These are phyloP conservation scores for Castanopsis chinensis DNA, from an alignment of 306 rosid genomes.

Conservation along the genomic window DNA sequence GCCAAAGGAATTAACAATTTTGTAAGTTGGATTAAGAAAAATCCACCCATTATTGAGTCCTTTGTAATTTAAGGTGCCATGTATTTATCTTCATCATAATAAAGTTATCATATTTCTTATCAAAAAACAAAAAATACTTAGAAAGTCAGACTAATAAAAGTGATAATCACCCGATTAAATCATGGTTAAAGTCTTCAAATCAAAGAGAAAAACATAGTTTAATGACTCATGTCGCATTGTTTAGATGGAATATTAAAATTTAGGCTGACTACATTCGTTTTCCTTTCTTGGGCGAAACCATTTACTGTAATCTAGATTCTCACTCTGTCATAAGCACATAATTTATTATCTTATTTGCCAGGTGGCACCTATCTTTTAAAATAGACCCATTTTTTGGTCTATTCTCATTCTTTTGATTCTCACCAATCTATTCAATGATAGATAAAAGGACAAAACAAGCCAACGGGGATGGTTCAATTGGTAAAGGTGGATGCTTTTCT, in stretches of 20 bases:
- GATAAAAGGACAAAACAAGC: too few species aligned
- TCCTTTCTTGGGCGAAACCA: neutral
- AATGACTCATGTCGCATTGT: neutral
- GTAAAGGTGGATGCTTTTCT: too few species aligned
- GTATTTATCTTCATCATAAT: too few species aligned
- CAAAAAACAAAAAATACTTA: constrained; percentile 9
- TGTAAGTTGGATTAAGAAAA: too few species aligned
- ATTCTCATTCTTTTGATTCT: neutral
- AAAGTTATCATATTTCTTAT: too few species aligned
- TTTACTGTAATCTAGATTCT: constrained; percentile 1
- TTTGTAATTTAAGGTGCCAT: too few species aligned
- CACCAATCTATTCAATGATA: too few species aligned
- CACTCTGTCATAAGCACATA: neutral
- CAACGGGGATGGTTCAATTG: too few species aligned
- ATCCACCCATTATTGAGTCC: too few species aligned
- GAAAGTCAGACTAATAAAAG: constrained; percentile 31
- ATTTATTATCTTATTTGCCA: constrained; percentile 9
- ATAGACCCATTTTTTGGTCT: neutral
- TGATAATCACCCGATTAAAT: neutral
- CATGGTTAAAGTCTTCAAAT: neutral
- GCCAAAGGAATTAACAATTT: too few species aligned
- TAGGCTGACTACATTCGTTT: neutral
- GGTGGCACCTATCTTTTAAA: neutral
- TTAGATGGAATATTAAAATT: neutral
- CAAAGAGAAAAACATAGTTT: neutral